Base-by-base conservation (phyloP, 2,329 filamentous ascomycete species). In the Claviceps purpurea region DNA sequence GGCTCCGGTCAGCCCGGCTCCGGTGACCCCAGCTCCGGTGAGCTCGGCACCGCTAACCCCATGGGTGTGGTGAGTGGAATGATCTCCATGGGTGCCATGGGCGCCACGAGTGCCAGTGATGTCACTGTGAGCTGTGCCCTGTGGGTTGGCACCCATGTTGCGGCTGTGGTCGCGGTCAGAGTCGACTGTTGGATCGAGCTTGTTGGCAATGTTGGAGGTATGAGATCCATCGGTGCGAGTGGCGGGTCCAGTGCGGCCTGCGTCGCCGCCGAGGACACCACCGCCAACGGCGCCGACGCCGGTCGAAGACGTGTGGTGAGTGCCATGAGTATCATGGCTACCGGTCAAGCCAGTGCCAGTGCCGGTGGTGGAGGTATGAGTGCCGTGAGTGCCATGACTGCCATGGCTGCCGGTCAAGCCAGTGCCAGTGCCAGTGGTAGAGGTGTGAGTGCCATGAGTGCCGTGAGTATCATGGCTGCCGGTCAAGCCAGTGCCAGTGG, bases 161-260 rank as follows among this genome's bases (percentile, higher is more conserved):
- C 60, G 60, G 58, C 63, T 65, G 46, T 67, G 63, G 50, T 74
- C 72, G 14, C 73, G 66, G 58, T 80, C 74, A 4, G 72, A 75
- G 60, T 81, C 76, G 50, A 78, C 68, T n/a, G 74, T 66, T 20
- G 76, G 76, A 56, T 81, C 77, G 2, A 62, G 44, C 59, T 76
- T 76, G 68, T 81, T 81, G 22, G 66, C 57, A 16, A 71, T 10
- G 54, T 74, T 68, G 2, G 69, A 71, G 52, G 58, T 59, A 62
- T 79, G 74, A 44, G 76, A 75, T 0, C 76, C 75, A 2, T 64
- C 65, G 7, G 65, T 67, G 42, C 54, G 57, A 26, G 58, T 54
- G 16, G 64, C 63, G 22, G 61, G 59, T 18, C 62, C 62, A 2
- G 60, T 58, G 20, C 62, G 62, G 3, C 55, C 55, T 11, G 50